Base-by-base conservation (phyloP, 805 yeast species). In the Scheffersomyces lignosus region DNA sequence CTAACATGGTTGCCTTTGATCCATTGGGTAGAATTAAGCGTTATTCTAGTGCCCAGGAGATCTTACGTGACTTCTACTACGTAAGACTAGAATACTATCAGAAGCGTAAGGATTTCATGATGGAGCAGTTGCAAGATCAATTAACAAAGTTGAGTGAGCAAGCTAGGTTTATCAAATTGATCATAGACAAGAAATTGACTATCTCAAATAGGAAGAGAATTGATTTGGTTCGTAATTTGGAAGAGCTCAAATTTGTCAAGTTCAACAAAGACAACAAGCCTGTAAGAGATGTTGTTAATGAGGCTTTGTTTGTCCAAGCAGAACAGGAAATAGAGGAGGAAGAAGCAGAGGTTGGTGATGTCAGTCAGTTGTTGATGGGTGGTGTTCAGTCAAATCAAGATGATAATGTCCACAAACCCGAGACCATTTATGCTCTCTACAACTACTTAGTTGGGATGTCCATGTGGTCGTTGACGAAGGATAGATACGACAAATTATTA, bases 1-100 rank as follows among this genome's bases (percentile, higher is more conserved):
- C 83, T 31, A 93, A 93, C 58, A 90, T 93, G 96, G 96, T 93
- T 38, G 95, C 96, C 0, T 93, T 93, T 64, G 97, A 93, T 64
- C 78, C 95, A 3, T 75, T 75, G 32, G 96, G 96, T 26, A 78
- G 90, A 47, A 87, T 93, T 51, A 85, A 84, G 56, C 87, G 79
- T 58, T 93, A 89, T 60, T 84, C 81, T 9, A 70, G 71, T 33
- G 84, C 83, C 2, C 77, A 78, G 45, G 91, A 88, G 31, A 91
- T 93, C 34, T 69, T 93, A 48, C 73, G 72, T 41, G 98, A 91
- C 48, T 93, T 84, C 60, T 93, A 83, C 59, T 83, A 73, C 51
- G 86, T 93, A 10, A 77, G 99, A 53, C 69, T 93, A 44, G 96
- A 90, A 41, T 87, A 73, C 58, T 93, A 93, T 60, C 96, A 89